Percentiles rank a stretch among this genome's conserved stretches.
These are phyloP conservation scores for Calophaca sinica DNA, from an alignment of 306 rosid species.

Conservation along the genomic window DNA sequence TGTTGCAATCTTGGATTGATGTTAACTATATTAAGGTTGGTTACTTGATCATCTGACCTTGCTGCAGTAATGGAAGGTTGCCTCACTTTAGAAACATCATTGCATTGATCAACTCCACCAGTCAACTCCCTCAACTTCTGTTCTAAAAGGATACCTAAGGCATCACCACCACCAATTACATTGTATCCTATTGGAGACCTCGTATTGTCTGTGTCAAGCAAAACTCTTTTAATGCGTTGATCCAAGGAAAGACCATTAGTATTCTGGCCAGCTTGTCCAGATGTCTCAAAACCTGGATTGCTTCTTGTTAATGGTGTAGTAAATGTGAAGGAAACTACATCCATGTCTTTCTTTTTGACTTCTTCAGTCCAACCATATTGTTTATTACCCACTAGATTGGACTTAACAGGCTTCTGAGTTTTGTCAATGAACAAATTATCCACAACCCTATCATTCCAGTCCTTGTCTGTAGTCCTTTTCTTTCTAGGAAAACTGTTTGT, in stretches of 20 bases:
- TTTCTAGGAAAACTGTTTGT: slow-evolving; percentile 74
- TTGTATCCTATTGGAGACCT: slow-evolving; percentile 78
- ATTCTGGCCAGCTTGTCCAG: slow-evolving; percentile 53
- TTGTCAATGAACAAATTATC: slow-evolving; percentile 64
- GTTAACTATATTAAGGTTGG: slow-evolving; percentile 50
- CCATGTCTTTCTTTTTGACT: slow-evolving; percentile 73
- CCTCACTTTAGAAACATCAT: slow-evolving; percentile 53
- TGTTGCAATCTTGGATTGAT: slow-evolving; percentile 48
- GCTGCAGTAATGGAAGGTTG: slow-evolving; percentile 58
- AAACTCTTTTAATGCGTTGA: slow-evolving; percentile 62
- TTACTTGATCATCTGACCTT: slow-evolving; percentile 41
- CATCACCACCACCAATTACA: slow-evolving; percentile 79
- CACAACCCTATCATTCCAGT: slow-evolving; percentile 63
- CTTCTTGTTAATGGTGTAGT: slow-evolving; percentile 83
- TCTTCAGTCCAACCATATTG: slow-evolving; percentile 64
- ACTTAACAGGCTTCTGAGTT: slow-evolving; percentile 61
- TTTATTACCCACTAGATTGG: slow-evolving; percentile 52
- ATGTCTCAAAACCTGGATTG: slow-evolving; percentile 61
- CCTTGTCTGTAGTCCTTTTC: slow-evolving; percentile 80
- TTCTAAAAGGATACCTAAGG: slow-evolving; percentile 86
- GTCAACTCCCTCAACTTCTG: slow-evolving; percentile 84
- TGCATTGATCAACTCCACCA: slow-evolving; percentile 54
- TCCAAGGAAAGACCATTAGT: slow-evolving; percentile 57
- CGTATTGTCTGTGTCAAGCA: slow-evolving; percentile 62
- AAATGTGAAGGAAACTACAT: slow-evolving; percentile 95